These are phyloP conservation scores for Populus tomentosa DNA, from an alignment of 441 rosid genomes.

Conservation along the genomic window DNA sequence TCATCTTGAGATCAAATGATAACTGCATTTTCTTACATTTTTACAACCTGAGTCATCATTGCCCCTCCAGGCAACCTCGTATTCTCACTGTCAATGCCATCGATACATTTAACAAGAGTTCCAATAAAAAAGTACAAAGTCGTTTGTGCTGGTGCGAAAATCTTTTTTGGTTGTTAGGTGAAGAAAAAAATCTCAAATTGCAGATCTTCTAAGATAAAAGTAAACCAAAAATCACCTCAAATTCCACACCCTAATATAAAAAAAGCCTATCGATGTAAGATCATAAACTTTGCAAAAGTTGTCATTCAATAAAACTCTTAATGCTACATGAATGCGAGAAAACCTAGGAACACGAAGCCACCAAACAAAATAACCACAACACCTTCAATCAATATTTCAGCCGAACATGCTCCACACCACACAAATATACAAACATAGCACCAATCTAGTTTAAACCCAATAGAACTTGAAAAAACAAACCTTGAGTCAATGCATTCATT, in stretches of 20 bases:
- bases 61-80: not conserved
- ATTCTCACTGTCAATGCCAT: not conserved
- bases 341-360: too few relatives aligned
- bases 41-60: not conserved
- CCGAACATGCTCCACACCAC: not conserved
- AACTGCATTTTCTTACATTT: not conserved
- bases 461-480: not conserved
- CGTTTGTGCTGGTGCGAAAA: not conserved
- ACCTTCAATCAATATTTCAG: not conserved
- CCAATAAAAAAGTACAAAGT: not conserved
- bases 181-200: not conserved
- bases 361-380: not conserved
- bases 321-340: not conserved
- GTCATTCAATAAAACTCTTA: too few relatives aligned
- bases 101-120: not conserved
- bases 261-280: too few relatives aligned
- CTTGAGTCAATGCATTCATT: slow-evolving; percentile 20
- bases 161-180: not conserved
- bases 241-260: too few relatives aligned
- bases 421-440: not conserved
- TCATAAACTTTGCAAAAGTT: too few relatives aligned
- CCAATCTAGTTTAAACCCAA: not conserved
- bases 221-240: too few relatives aligned
- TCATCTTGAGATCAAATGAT: not conserved
- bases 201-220: too few relatives aligned